Conservation (phyloP, 2,329 filamentous ascomycete species). For the Venturia nashicola region DNA sequence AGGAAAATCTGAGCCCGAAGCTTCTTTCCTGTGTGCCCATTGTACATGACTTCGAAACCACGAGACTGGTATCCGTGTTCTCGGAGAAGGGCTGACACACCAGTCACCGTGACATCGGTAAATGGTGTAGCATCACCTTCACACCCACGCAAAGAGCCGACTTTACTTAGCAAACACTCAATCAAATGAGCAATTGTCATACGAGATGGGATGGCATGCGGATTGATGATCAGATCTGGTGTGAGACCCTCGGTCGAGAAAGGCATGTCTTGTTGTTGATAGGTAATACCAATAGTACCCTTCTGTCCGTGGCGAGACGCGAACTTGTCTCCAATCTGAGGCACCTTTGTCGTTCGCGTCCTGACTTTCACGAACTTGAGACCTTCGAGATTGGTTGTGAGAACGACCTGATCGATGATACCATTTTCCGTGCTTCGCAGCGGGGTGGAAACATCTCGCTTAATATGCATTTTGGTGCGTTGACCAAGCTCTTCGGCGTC, state of each 20-base stretch:
- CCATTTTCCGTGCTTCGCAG: conserved; percentile 92
- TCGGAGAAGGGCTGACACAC: conserved; percentile 73
- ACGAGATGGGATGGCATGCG: conserved; percentile 97
- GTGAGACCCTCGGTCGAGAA: conserved; percentile 86
- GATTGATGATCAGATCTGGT: conserved; percentile 97
- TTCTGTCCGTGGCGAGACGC: conserved; percentile 98
- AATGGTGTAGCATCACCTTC: conserved; percentile 98
- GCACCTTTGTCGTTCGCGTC: conserved; percentile 93
- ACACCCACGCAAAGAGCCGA: conserved; percentile 81
- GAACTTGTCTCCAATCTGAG: conserved; percentile 98
- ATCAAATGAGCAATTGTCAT: conserved; percentile 99
- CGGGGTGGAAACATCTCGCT: conserved; percentile 91
- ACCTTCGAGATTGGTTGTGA: conserved; percentile 91
- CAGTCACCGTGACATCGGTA: conserved; percentile 93
- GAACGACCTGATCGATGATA: conserved; percentile 84
- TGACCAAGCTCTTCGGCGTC: conserved; percentile 92
- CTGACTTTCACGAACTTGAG: conserved; percentile 95
- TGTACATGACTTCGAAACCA: conserved; percentile 98
- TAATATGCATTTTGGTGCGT: conserved; percentile 77
- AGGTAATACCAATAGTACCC: conserved; percentile 97
- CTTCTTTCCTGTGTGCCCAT: conserved; percentile 92
- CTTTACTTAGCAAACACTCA: conserved; percentile 94
- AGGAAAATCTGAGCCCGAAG: conserved; percentile 91
- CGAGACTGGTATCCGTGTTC: conserved; percentile 92
- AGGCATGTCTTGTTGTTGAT: conserved; percentile 96